Conservation (phyloP, 1,284 basidiomycete species). For the Tilletia caries region DNA sequence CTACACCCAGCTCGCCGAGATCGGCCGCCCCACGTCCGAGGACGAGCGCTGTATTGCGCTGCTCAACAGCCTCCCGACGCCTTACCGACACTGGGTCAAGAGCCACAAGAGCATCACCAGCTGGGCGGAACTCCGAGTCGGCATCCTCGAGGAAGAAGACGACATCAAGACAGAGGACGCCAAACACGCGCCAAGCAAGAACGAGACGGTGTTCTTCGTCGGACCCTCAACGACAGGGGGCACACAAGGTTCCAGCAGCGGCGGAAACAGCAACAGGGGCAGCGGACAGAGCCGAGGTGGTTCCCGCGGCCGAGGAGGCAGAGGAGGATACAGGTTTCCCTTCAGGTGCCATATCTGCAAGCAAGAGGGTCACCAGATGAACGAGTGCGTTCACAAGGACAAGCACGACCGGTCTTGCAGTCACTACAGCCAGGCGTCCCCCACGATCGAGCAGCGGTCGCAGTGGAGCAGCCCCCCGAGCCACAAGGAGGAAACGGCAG, state of each 20-base stretch:
- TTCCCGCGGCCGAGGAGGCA: neutral
- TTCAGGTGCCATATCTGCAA: neutral
- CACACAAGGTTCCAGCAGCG: too few species aligned
- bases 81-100: neutral
- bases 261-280: too few species aligned
- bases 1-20: neutral
- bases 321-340: neutral
- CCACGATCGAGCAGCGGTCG: neutral
- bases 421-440: neutral
- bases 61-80: neutral
- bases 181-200: neutral
- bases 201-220: neutral
- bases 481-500: neutral
- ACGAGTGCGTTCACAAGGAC: neutral
- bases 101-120: neutral
- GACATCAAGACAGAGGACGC: neutral
- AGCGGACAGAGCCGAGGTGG: neutral
- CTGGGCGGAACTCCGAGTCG: neutral
- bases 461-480: neutral
- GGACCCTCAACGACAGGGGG: too few species aligned
- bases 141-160: conserved; percentile 4
- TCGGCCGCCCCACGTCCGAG: neutral
- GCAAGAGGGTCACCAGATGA: neutral
- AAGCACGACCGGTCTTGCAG: neutral
- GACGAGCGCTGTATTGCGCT: neutral